Evolutionary conservation across 2,329 filamentous ascomycete species (phyloP), one percentile per base, ranked within the genome.

Genomic region (Fusarium sp.): DNA sequence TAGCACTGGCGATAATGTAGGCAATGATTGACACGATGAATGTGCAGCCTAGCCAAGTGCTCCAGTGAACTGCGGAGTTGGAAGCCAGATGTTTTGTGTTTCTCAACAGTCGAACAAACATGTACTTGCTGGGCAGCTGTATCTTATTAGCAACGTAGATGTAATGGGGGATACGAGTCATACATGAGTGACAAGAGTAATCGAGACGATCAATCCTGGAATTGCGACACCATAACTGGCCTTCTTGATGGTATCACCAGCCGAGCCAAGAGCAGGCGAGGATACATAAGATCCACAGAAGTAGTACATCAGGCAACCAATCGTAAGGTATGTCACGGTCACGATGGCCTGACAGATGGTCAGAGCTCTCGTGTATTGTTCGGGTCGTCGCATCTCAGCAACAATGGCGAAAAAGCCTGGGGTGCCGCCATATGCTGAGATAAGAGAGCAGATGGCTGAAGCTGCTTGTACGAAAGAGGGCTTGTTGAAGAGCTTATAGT

Each of bases 251-350:
- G 75, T 64, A 0, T 56, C 18, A 7, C 84, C 84, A 3, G 84
- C 84, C 7, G 83, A 85, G 6, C 84, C 85, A 12, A 86, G 80
- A 7, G 84, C 84, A 0, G 84, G 85, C 0, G 83, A 85, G 0
- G 84, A 82, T 3, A 86, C 83, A 65, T 82, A 85, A 1, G 82
- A 83, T 2, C 85, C 84, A 63, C 83, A 85, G 71, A 78, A 86
- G 52, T 82, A 82, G 77, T 86, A 86, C 14, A 86, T 81, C 1
- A 85, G 79, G 6, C 79, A 69, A 7, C 78, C 78, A 3, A 84
- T 79, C 2, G 76, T 64, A 10, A 79, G 55, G n/a, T 83, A 83
- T 9, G 79, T 79, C 4, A 79, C 52, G 2, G 80, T 75, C 3
- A 83, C 73, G 0, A 66, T 76, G 59, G 29, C 70, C 65, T 70